These are phyloP conservation scores for Pinus albicaulis DNA, from an alignment of 75 land plant species.

Conservation along the genomic window DNA sequence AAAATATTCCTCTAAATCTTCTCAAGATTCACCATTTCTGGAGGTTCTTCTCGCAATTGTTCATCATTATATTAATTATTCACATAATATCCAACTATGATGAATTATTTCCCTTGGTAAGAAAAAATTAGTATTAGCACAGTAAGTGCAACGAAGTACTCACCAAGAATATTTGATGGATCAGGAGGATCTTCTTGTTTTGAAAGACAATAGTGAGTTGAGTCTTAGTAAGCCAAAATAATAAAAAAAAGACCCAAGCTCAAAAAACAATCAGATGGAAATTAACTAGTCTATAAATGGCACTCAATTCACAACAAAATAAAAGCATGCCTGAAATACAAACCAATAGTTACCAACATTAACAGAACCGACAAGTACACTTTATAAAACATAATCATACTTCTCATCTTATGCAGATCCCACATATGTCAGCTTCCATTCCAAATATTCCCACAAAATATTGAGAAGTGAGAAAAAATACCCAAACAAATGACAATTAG, in stretches of 20 bases:
- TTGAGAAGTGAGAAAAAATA: neutral
- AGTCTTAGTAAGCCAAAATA: neutral
- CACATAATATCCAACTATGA: constrained; percentile 92
- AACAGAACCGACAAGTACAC: constrained; percentile 95
- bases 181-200: constrained; percentile 90
- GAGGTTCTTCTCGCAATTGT: constrained; percentile 79
- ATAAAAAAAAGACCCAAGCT: neutral
- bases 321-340: constrained; percentile 61
- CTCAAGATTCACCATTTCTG: constrained; percentile 64
- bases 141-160: constrained; percentile 92
- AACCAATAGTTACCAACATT: constrained; percentile 94
- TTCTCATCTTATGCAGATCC: constrained; percentile 98
- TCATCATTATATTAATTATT: constrained; percentile 92
- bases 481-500: neutral
- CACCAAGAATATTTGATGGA: constrained; percentile 78
- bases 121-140: constrained; percentile 87
- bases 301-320: neutral
- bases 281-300: neutral
- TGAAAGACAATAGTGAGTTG: neutral
- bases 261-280: neutral
- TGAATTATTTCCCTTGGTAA: constrained; percentile 82
- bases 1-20: constrained; percentile 78
- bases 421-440: constrained; percentile 94
- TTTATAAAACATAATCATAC: constrained; percentile 87
- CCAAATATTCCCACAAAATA: constrained; percentile 60